These are phyloP conservation scores for Coemansia sp. DNA, from an alignment of 192 early-diverging fungal species.

Conservation along the genomic window DNA sequence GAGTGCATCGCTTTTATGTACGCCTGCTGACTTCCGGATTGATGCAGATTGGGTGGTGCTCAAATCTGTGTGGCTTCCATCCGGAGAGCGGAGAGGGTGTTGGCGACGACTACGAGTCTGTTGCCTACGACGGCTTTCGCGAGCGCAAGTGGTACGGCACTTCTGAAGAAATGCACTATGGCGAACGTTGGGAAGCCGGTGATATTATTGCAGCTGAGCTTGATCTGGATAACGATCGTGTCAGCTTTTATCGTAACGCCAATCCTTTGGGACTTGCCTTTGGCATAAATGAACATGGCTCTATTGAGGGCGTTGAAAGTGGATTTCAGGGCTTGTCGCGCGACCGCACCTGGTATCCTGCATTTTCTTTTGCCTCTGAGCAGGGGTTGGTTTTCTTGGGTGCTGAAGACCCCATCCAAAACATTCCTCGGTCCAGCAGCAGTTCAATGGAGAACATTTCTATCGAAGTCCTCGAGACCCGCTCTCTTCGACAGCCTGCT, in stretches of 20 bases:
- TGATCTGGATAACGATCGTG: slow-evolving; percentile 41
- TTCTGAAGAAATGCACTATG: slow-evolving; percentile 31
- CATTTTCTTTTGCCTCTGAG: slow-evolving; percentile 40
- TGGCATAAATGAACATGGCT: slow-evolving; percentile 24
- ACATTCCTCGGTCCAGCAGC: background rate
- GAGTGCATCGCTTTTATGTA: slow-evolving; percentile 40
- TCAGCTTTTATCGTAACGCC: slow-evolving; percentile 42
- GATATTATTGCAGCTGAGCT: slow-evolving; percentile 40
- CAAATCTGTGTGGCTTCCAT: slow-evolving; percentile 38
- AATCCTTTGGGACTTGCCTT: slow-evolving; percentile 43
- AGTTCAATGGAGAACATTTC: background rate
- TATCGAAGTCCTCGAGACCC: background rate
- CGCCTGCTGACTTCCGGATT: slow-evolving; percentile 38
- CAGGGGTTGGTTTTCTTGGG: slow-evolving; percentile 50
- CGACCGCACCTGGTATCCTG: slow-evolving; percentile 49
- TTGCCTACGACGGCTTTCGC: slow-evolving; percentile 44
- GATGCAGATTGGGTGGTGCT: slow-evolving; percentile 53
- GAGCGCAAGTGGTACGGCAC: slow-evolving; percentile 44
- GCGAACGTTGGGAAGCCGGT: slow-evolving; percentile 43
- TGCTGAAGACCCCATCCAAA: slow-evolving; percentile 12
- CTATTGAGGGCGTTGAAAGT: slow-evolving; percentile 22
- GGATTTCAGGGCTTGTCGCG: slow-evolving; percentile 27
- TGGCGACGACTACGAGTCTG: slow-evolving; percentile 46
- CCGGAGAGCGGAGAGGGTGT: slow-evolving; percentile 52
- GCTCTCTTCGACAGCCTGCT: background rate